phyloP scores from a whole-genome alignment of 179 eudicot genomes.

The Sideroxylon spinosum region DNA sequence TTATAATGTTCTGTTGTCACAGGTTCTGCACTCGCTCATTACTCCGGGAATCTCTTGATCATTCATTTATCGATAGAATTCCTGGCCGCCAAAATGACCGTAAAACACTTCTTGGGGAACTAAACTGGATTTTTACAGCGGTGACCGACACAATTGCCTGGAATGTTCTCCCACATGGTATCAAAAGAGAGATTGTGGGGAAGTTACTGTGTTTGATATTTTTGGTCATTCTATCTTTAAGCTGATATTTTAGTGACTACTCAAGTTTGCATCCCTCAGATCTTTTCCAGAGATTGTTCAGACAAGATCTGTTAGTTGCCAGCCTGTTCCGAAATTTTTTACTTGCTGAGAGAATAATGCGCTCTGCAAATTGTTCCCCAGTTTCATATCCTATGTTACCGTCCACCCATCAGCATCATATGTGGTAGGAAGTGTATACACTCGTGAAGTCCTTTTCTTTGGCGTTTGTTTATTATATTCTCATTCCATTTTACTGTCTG shows the following conservation, averaged over 20 bases:
- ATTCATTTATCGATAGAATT: slow-evolving; percentile 79
- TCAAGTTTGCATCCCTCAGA: slow-evolving; percentile 43
- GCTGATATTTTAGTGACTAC: background rate
- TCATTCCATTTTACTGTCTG: slow-evolving; percentile 19
- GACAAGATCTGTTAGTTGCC: slow-evolving; percentile 94
- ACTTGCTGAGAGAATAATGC: slow-evolving; percentile 98
- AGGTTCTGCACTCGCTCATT: slow-evolving; percentile 94
- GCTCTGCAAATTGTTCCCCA: slow-evolving; percentile 94
- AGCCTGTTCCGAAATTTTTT: slow-evolving; percentile 90
- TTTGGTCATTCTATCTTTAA: background rate
- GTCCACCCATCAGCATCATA: slow-evolving; percentile 96
- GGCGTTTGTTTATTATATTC: slow-evolving; percentile 11
- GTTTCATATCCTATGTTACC: slow-evolving; percentile 87
- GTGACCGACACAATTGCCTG: slow-evolving; percentile 98
- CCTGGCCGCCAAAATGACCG: slow-evolving; percentile 98
- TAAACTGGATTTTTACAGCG: slow-evolving; percentile 96
- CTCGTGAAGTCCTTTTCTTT: slow-evolving; percentile 3
- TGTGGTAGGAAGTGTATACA: slow-evolving; percentile 59
- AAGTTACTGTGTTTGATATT: background rate
- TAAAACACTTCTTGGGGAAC: slow-evolving; percentile 90
- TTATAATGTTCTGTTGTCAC: slow-evolving; percentile 14
- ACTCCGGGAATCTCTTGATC: slow-evolving; percentile 63
- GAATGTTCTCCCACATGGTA: slow-evolving; percentile 99
- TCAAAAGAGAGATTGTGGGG: background rate
- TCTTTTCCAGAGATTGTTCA: slow-evolving; percentile 78